Base-by-base conservation (phyloP, 2,329 filamentous ascomycete genomes). In the Exophiala calicioides region DNA sequence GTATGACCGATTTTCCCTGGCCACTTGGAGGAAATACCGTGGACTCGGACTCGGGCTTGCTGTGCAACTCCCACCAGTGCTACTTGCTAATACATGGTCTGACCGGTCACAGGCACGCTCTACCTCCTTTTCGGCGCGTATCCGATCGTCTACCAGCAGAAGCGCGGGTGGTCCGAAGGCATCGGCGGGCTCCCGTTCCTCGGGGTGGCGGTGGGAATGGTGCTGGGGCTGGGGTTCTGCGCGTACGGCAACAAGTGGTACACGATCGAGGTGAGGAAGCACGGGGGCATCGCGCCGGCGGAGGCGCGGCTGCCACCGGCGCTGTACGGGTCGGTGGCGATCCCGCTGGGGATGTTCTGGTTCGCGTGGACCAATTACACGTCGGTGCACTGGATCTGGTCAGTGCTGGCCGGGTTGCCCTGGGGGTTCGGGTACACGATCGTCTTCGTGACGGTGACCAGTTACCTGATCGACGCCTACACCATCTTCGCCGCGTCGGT, bases 401-500 rank as follows among this genome's bases (percentile, higher is more conserved):
- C 60, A 18, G 74, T 80, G 23, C 66, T 73, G 5, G 76, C 71
- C 18, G 69, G 70, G 2, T 71, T 73, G 5, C 76, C 76, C 0
- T 80, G 80, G 58, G 77, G 78, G 3, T 78, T 78, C 51, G 77
- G 77, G 30, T 77, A 84, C 59, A 66, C 68, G 31, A 63, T 72
- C 2, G 60, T 65, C 5, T 65, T 76, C 47, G 40, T 58, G 27
- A 52, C 27, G n/a, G 50, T 57, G 19, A 53, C 70, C 3, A 72
- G 65, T 50, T 72, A 72, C 40, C 57, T 71, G 21, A 70, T 70
- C 1, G 85, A 87, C 59, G 70, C 80, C 4, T 77, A 88, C 64
- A 83, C 84, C 40, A 85, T 90, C 58, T 91, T 84, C 53, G 86
- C 88, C 1, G 86, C 86, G 0, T 87, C 82, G 0, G 85, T 84